A percentile compares a stretch with the other conserved stretches of the same genome.
phyloP scores from a whole-genome alignment of 495 filamentous ascomycete species.

The Astrothelium macrocarpum region DNA sequence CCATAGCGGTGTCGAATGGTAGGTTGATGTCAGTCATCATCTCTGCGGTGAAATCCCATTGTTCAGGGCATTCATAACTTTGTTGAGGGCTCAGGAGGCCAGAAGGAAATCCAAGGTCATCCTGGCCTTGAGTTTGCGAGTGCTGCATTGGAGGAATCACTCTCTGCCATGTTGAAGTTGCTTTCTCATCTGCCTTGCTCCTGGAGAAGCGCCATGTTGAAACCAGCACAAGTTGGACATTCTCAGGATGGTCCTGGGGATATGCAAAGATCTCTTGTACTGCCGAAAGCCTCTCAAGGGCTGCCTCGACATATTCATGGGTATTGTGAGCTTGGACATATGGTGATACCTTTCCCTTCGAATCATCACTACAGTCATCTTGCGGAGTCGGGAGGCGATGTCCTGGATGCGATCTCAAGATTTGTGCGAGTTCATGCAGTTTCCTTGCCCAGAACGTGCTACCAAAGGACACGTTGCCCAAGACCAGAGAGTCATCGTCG shows the following conservation, averaged over 20 bases:
- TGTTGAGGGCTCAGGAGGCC: conserved; percentile 1
- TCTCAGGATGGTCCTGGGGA: not conserved
- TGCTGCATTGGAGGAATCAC: not conserved
- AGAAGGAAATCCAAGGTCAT: not conserved
- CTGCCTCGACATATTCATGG: conserved; percentile 9
- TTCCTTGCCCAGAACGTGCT: conserved; percentile 29
- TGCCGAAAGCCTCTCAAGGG: not conserved
- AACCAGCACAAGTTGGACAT: not conserved
- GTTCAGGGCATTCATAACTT: not conserved
- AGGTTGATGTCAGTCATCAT: not conserved
- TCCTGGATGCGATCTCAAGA: conserved; percentile 10
- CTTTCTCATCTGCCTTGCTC: not conserved
- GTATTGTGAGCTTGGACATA: not conserved
- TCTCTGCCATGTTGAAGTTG: not conserved
- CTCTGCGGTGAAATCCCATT: not conserved
- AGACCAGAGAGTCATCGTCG: conserved; percentile 7
- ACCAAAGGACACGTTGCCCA: conserved; percentile 23
- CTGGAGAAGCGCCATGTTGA: not conserved
- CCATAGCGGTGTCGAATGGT: not conserved
- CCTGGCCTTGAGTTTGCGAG: not conserved
- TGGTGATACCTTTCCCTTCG: not conserved
- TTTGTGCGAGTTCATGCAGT: conserved; percentile 18
- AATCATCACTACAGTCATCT: not conserved
- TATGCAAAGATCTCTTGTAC: conserved; percentile 10
- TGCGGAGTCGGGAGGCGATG: conserved; percentile 2